Base-by-base conservation (phyloP, 2,329 filamentous ascomycete genomes). In the Hymenoscyphus scutula region DNA sequence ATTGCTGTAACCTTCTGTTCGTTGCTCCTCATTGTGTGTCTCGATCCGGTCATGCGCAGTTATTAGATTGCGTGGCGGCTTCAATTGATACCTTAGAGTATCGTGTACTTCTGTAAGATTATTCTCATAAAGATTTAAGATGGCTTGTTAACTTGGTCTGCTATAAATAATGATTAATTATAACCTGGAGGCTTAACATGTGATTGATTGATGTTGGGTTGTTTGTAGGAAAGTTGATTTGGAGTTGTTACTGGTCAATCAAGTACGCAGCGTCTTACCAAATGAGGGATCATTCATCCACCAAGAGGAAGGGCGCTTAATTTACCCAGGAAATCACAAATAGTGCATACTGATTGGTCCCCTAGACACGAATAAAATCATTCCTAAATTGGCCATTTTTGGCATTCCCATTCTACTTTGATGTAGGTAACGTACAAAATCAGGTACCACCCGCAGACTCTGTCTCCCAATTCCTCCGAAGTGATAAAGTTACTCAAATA, bases 231-330 rank as follows among this genome's bases (percentile, higher is more conserved):
- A 51, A 19, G 3, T 25, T 19, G 11, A 5, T 13, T 25, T 25
- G 19, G 3, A 5, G 15, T 11, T 19, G 19, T 10, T 48, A 48
- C 41, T 48, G 19, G 45, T 23, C 45, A 25, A 27, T 10, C 7
- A 51, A 23, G 45, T 51, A 13, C 45, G 45, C 13, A 23, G 45
- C 19, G 45, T 8, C n/a, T 48, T 10, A 10, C 25, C 19, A 37
- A 15, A 37, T 34, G 32, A 34, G 25, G 41, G 4, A 23, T 23
- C 41, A 48, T 23, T 25, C n/a, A 23, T 48, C 41, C n/a, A 48
- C 41, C 41, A 48, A 48, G 41, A 19, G 25, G 45, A 51, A 51
- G 25, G 45, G 45, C 45, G 45, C 45, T 51, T 51, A 51, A 25
- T 23, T 51, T n/a, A 25, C 25, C 45, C 13, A 23, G 8, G 8